Conservation (phyloP, 768 basidiomycete genomes). For the Paxillus rubicundulus region DNA sequence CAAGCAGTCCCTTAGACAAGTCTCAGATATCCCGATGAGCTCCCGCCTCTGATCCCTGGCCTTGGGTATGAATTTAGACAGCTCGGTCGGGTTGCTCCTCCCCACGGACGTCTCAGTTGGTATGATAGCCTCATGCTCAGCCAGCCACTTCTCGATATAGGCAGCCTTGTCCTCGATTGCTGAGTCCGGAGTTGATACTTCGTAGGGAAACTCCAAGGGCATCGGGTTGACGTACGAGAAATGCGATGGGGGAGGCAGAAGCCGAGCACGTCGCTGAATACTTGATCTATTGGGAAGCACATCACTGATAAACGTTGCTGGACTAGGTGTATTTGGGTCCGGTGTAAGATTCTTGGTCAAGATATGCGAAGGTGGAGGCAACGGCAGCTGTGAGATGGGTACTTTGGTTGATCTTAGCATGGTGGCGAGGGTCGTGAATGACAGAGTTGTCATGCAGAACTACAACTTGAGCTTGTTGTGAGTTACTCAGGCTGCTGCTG, state of each 20-base stretch:
- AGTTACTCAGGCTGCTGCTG: neutral
- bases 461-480: neutral
- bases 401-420: slow-evolving; percentile 27
- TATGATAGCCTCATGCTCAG: slow-evolving; percentile 57
- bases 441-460: slow-evolving; percentile 18
- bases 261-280: slow-evolving; percentile 65
- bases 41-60: slow-evolving; percentile 50
- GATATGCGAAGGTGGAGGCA: slow-evolving; percentile 41
- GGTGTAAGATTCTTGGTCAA: slow-evolving; percentile 54
- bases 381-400: slow-evolving; percentile 46
- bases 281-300: slow-evolving; percentile 54
- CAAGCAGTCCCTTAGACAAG: slow-evolving; percentile 69
- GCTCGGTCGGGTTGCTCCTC: slow-evolving; percentile 5
- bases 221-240: slow-evolving; percentile 83
- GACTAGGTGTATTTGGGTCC: slow-evolving; percentile 54
- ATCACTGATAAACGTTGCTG: slow-evolving; percentile 48
- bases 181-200: slow-evolving; percentile 54
- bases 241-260: slow-evolving; percentile 57
- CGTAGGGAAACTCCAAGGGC: slow-evolving; percentile 80
- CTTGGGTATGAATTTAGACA: slow-evolving; percentile 49
- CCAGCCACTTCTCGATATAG: slow-evolving; percentile 78
- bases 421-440: slow-evolving; percentile 6
- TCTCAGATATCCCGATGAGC: slow-evolving; percentile 72
- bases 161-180: slow-evolving; percentile 50
- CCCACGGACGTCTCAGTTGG: slow-evolving; percentile 4